Evolutionary conservation across 2,329 filamentous ascomycete species (phyloP), one percentile per base, ranked within the genome.

Genomic region (Aspergillus unguis): DNA sequence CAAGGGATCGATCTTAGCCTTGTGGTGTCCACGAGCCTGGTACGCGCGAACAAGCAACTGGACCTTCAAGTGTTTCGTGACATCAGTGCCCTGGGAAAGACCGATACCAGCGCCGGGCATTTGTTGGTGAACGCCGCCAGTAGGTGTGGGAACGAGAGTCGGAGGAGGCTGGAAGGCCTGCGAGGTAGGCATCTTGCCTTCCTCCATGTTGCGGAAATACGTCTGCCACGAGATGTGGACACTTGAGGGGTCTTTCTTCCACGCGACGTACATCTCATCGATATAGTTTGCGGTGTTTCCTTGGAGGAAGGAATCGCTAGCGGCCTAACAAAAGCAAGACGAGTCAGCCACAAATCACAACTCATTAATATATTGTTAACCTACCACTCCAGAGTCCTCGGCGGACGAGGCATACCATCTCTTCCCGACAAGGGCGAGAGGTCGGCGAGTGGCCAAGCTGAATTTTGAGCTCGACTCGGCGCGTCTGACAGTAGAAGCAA

Each of bases 181-280:
- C 58, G 92, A 94, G 71, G 95, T 90, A 70, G 92, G 92, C 90
- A 99, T 97, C 68, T 94, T 89, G 72, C 94, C 94, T 62, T 85
- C 88, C 80, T 99, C 94, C 88, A 99, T 96, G 78, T 99, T 99
- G 78, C 86, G 90, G 83, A 99, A 99, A 83, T 99, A 99, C 71
- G 95, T 86, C 78, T 96, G 92, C 94, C 94, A 99, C 72, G 94
- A 99, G 66, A 96, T 82, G 76, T 99, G 94, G 54, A 99, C 94
- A 70, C 90, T 96, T 66, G 85, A 83, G 48, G 94, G 92, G 66
- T 99, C 91, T 60, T 88, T 81, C 77, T 92, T 96, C 94, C 94
- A 99, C 71, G 92, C 86, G 79, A 96, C 80, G 77, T 99, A 99
- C 94, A 99, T 99, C 80, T 96, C 94, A 75, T 99, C 94, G 71